phyloP scores from a whole-genome alignment of 306 rosid species.

The Quercus aquifolioides region DNA sequence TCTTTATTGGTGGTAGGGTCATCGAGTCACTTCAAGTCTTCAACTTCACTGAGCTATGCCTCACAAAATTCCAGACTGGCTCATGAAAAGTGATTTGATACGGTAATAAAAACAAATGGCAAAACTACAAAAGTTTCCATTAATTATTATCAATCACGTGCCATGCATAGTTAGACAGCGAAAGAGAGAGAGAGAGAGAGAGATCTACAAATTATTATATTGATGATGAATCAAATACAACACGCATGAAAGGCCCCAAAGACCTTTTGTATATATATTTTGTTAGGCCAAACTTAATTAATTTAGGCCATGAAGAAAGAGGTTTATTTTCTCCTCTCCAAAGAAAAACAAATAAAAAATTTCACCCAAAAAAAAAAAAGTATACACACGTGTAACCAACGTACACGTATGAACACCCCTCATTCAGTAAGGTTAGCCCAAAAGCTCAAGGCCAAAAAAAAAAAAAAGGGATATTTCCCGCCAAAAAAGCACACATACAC shows the following conservation, averaged over 20 bases:
- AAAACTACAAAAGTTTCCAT: constrained; percentile 50
- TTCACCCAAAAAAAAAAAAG: constrained; percentile 32
- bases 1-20: constrained; percentile 59
- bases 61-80: constrained; percentile 30
- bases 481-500: constrained; percentile 53
- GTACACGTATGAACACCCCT: constrained; percentile 49
- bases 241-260: constrained; percentile 86
- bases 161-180: constrained; percentile 2
- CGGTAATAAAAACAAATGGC: constrained; percentile 41
- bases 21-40: constrained; percentile 22
- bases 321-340: not conserved
- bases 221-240: constrained; percentile 48
- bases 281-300: constrained; percentile 29
- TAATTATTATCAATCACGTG: constrained; percentile 57
- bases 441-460: constrained; percentile 28
- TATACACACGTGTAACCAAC: constrained; percentile 49
- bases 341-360: constrained; percentile 21
- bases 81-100: constrained; percentile 17
- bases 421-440: constrained; percentile 52
- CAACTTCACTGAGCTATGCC: constrained; percentile 13
- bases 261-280: constrained; percentile 40
- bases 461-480: constrained; percentile 35
- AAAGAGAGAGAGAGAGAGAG: not conserved
- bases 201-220: constrained; percentile 30
- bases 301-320: constrained; percentile 27